These are phyloP conservation scores for Fusarium palustre DNA, from an alignment of 2,329 filamentous ascomycete species.

Conservation along the genomic window DNA sequence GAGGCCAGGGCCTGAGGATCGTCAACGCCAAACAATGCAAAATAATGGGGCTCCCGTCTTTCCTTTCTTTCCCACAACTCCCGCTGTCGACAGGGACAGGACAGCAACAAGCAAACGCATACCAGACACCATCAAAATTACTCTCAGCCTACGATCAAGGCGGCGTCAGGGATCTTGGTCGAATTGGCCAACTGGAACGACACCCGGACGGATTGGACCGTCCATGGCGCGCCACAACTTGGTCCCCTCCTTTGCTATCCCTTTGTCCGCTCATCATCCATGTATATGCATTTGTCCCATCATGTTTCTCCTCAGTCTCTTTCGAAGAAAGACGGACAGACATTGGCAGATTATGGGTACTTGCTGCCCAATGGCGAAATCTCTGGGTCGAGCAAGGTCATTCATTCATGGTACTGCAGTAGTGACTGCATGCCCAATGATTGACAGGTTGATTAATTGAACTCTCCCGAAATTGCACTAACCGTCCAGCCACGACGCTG, in stretches of 20 bases:
- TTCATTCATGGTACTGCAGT: slow-evolving; percentile 7
- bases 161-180: slow-evolving; percentile 43
- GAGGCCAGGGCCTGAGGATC: slow-evolving; percentile 17
- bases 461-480: slow-evolving; percentile 36
- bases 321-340: slow-evolving; percentile 13
- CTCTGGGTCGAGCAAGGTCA: slow-evolving; percentile 10
- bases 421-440: slow-evolving; percentile 27
- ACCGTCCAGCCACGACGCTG: slow-evolving; percentile 18
- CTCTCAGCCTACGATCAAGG: slow-evolving; percentile 20
- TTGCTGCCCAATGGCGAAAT: slow-evolving; percentile 54
- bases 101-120: slow-evolving; percentile 15
- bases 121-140: slow-evolving; percentile 24
- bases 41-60: slow-evolving; percentile 9
- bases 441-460: slow-evolving; percentile 24
- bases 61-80: slow-evolving; percentile 20
- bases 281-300: slow-evolving; percentile 27
- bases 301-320: slow-evolving; percentile 5
- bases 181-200: slow-evolving; percentile 60
- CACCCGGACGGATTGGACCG: slow-evolving; percentile 56
- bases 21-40: slow-evolving; percentile 20
- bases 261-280: slow-evolving; percentile 20
- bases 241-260: slow-evolving; percentile 14
- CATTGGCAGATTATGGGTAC: slow-evolving; percentile 21
- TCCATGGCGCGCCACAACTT: slow-evolving; percentile 33
- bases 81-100: neutral